phyloP scores from a whole-genome alignment of 139 green algal species.

The Coelastrella sp. region DNA sequence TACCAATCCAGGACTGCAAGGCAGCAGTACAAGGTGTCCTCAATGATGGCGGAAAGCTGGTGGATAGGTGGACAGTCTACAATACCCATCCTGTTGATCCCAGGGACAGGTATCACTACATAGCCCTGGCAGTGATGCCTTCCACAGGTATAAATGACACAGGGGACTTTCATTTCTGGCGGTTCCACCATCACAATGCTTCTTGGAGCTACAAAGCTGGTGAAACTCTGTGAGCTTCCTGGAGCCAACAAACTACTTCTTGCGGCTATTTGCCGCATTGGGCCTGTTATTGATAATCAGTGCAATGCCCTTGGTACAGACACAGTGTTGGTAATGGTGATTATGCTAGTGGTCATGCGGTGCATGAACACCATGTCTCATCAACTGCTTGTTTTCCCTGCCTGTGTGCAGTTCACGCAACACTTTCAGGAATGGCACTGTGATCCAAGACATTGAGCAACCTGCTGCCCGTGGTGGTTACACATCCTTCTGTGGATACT shows the following conservation, averaged over 20 bases:
- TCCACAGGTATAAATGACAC: not conserved
- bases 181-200: not conserved
- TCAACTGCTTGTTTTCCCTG: too few relatives aligned
- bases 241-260: not conserved
- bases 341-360: too few relatives aligned
- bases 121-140: conserved; percentile 47
- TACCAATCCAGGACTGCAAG: conserved; percentile 36
- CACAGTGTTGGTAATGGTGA: too few relatives aligned
- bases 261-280: not conserved
- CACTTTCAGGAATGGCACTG: conserved; percentile 34
- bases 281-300: too few relatives aligned
- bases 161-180: conserved; percentile 52
- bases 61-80: conserved; percentile 30
- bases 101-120: conserved; percentile 30
- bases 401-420: conserved; percentile 5
- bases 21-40: conserved; percentile 35
- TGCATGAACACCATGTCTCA: too few relatives aligned
- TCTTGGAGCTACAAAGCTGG: conserved; percentile 46
- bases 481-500: conserved; percentile 42
- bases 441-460: conserved; percentile 18
- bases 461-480: conserved; percentile 13
- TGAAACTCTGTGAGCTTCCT: not conserved
- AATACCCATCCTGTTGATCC: not conserved
- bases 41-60: conserved; percentile 27
- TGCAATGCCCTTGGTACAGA: too few relatives aligned